Conservation (phyloP, 352 stramenopile genomes). For the Phytophthora hybrid region DNA sequence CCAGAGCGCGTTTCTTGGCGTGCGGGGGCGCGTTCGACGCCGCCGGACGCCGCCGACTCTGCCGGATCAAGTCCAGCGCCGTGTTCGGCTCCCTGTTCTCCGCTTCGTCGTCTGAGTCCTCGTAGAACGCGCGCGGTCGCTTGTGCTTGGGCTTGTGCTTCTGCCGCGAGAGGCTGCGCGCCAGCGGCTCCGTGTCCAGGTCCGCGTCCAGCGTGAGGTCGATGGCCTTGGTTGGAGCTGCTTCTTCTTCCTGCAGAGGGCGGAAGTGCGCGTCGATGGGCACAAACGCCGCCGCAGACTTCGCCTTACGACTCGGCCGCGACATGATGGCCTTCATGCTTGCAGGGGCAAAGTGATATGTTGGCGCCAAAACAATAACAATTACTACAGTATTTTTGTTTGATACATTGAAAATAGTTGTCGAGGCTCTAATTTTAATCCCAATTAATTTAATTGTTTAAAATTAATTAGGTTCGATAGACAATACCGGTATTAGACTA, state of each 20-base stretch:
- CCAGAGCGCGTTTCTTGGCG: background rate
- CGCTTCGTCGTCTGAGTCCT: slow-evolving; percentile 59
- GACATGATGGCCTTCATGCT: background rate
- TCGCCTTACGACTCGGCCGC: background rate
- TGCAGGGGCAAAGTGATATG: too few species aligned
- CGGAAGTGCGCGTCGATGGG: slow-evolving; percentile 70
- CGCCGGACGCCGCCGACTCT: slow-evolving; percentile 20
- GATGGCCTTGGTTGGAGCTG: slow-evolving; percentile 36
- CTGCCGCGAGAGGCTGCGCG: background rate
- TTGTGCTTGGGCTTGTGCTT: slow-evolving; percentile 9
- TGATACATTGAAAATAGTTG: too few species aligned
- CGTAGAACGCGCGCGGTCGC: slow-evolving; percentile 52
- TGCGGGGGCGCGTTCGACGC: background rate
- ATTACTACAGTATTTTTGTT: too few species aligned
- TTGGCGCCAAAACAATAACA: too few species aligned
- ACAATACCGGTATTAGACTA: too few species aligned
- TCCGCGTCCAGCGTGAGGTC: slow-evolving; percentile 46
- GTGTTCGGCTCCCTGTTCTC: slow-evolving; percentile 64
- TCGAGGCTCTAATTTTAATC: too few species aligned
- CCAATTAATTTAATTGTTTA: too few species aligned
- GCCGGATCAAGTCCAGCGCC: slow-evolving; percentile 59
- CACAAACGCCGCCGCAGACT: slow-evolving; percentile 39
- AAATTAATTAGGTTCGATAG: too few species aligned
- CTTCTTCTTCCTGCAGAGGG: slow-evolving; percentile 11
- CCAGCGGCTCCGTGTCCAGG: slow-evolving; percentile 15